Evolutionary conservation across 345 rosid species (phyloP).

Genomic region (Angophora floribunda): DNA sequence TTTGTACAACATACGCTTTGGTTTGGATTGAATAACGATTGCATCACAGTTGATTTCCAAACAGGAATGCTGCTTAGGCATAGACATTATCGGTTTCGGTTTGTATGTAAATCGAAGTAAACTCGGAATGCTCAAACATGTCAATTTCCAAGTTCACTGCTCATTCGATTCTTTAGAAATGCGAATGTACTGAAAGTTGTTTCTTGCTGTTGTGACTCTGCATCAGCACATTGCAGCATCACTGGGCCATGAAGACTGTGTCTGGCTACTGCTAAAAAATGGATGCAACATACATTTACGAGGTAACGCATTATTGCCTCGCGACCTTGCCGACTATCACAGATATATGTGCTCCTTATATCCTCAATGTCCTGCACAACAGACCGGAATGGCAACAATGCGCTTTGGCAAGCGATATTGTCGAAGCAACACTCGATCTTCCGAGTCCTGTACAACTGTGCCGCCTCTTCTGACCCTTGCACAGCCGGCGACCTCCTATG

Average conservation of each 20-base stretch:
- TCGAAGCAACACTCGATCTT: slow-evolving; percentile 53
- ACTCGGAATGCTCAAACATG: background rate
- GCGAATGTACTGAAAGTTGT: background rate
- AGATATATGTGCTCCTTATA: background rate
- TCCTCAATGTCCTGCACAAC: background rate
- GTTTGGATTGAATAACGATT: background rate
- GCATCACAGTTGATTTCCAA: background rate
- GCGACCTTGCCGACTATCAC: rapidly evolving
- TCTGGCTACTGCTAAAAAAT: slow-evolving; percentile 55
- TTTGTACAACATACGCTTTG: background rate
- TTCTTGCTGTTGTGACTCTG: background rate
- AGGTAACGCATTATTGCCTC: slow-evolving; percentile 19
- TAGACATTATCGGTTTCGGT: rapidly evolving
- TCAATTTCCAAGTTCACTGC: background rate
- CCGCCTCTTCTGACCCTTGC: slow-evolving; percentile 45
- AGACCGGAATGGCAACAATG: slow-evolving; percentile 67
- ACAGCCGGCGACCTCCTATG: slow-evolving; percentile 72
- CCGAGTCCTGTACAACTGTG: slow-evolving; percentile 49
- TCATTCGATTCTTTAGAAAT: background rate
- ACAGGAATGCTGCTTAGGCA: background rate
- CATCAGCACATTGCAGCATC: slow-evolving; percentile 86
- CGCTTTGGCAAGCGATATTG: slow-evolving; percentile 74
- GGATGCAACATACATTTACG: slow-evolving; percentile 61
- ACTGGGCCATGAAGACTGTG: slow-evolving; percentile 80
- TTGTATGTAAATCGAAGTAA: background rate